Base-by-base conservation (phyloP, 2,329 filamentous ascomycete species). In the Lachnellula subtilissima region DNA sequence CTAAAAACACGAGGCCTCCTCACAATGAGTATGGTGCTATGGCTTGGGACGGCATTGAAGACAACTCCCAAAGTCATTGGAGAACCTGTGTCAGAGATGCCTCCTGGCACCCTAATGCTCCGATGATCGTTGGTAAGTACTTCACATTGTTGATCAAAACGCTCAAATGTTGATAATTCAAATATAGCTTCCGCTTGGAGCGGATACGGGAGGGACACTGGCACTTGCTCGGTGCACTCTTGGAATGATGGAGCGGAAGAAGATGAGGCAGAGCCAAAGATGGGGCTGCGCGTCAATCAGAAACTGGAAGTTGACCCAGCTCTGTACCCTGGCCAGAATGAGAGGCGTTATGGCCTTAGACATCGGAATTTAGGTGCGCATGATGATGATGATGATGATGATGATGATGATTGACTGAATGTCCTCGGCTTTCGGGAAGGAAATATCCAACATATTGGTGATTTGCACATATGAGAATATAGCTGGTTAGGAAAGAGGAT, bases 41-140 rank as follows among this genome's bases (percentile, higher is more conserved):
- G 52, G 54, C 58, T 37, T 64, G 64, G 52, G 61, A 60, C 9
- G 61, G 66, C 19, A 60, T 59, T 22, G 64, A 66, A 5, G 67
- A 64, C 23, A 55, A 59, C 5, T 55, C 49, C 15, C 45, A 59
- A 19, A 40, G 56, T 4, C 53, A 46, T 19, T 88, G 85, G 84
- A 81, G 78, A 67, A 88, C 85, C 1, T 88, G 85, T 62, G 85
- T 89, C 32, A 75, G 86, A 58, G 86, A 90, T 75, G 85, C 83
- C 46, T 84, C 81, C 64, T 90, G 86, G 86, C 86, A 89, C 75
- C 86, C 86, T 4, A 81, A 77, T 63, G 85, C 83, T 2, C 86
- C 86, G 6, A 76, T 89, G 49, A 76, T 90, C 61, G 86, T 67
- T 52, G 63, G 64, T 65, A 57, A 56, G 54, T 57, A 40, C 36